These are phyloP conservation scores for Prunella vulgaris DNA, from an alignment of 257 asterid species.

Conservation along the genomic window DNA sequence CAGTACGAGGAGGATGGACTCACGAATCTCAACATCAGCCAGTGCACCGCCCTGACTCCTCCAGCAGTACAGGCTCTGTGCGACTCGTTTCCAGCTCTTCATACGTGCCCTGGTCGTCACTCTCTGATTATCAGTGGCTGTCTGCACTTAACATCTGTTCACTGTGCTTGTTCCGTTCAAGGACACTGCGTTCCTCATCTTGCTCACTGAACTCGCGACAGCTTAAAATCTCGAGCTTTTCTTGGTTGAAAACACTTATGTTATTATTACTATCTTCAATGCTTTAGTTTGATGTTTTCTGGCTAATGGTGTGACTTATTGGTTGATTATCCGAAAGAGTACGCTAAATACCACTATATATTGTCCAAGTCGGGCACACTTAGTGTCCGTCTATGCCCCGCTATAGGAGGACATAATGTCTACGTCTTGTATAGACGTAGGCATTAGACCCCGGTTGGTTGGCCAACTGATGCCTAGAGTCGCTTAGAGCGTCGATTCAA, in stretches of 20 bases:
- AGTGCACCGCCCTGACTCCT: slow-evolving; percentile 89
- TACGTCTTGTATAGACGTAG: neutral
- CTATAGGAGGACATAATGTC: no score
- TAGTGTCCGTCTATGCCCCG: no score
- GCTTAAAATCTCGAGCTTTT: neutral
- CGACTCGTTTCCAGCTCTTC: slow-evolving; percentile 80
- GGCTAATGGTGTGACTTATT: neutral
- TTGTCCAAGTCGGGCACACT: no score
- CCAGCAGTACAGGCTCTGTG: slow-evolving; percentile 90
- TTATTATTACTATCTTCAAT: neutral
- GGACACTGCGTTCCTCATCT: slow-evolving; percentile 55
- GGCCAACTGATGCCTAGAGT: neutral
- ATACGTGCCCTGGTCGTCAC: slow-evolving; percentile 72
- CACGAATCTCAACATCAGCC: slow-evolving; percentile 77
- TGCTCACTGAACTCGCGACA: slow-evolving; percentile 50
- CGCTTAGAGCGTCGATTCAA: no score
- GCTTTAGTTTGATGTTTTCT: neutral
- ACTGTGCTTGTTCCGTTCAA: slow-evolving; percentile 68
- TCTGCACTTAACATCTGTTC: slow-evolving; percentile 70
- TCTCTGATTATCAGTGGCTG: slow-evolving; percentile 86
- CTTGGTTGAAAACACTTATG: neutral
- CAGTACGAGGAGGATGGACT: slow-evolving; percentile 66
- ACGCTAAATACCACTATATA: neutral
- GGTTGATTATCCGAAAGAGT: neutral
- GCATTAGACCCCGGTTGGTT: no score